phyloP scores from a whole-genome alignment of 2,329 filamentous ascomycete species.

The Clathrospora elynae region DNA sequence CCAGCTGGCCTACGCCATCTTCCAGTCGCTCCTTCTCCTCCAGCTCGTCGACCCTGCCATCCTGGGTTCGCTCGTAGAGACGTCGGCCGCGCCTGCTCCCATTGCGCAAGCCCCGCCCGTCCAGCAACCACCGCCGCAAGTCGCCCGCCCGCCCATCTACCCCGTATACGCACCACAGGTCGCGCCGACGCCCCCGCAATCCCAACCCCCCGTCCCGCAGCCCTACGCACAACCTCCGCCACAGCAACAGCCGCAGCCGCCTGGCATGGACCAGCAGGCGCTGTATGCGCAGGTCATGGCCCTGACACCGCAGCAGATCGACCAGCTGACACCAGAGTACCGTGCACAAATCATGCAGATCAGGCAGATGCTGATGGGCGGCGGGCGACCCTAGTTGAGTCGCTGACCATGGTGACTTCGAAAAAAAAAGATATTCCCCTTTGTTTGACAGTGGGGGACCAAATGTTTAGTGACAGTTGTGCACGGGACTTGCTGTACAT shows the following conservation, averaged over 20 bases:
- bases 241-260: constrained; percentile 16
- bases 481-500: constrained; percentile 2
- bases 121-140: constrained; percentile 44
- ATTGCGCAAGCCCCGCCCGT: constrained; percentile 46
- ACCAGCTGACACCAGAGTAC: constrained; percentile 75
- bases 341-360: constrained; percentile 79
- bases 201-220: constrained; percentile 34
- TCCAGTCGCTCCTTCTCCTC: constrained; percentile 91
- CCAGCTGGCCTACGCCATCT: constrained; percentile 91
- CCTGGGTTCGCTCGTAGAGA: constrained; percentile 79
- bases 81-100: constrained; percentile 38
- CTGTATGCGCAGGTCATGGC: constrained; percentile 81
- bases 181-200: constrained; percentile 59
- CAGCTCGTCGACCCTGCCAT: constrained; percentile 86
- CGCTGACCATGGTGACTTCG: not conserved
- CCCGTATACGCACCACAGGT: constrained; percentile 52
- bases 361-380: constrained; percentile 63
- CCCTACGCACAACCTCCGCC: constrained; percentile 56
- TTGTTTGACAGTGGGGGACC: not conserved
- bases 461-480: not conserved
- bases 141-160: constrained; percentile 42
- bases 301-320: constrained; percentile 79
- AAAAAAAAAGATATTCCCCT: not conserved
- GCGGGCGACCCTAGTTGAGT: constrained; percentile 19
- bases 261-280: constrained; percentile 61